phyloP scores from a whole-genome alignment of 352 stramenopile species.

The Discostella stelligera region DNA sequence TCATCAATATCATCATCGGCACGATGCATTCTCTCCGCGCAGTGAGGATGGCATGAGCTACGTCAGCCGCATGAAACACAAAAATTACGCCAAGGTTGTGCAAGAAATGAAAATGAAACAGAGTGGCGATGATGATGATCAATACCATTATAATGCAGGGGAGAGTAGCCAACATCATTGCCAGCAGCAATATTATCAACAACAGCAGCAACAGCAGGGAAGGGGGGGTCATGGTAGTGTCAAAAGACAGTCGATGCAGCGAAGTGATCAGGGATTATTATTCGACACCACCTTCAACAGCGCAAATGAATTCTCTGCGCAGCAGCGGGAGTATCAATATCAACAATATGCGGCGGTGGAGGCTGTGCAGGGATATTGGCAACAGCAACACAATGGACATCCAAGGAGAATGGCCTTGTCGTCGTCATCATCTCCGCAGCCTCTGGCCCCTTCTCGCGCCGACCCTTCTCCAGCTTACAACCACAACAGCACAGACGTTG shows the following conservation, averaged over 20 bases:
- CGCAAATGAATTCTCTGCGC: background rate
- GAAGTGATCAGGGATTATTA: background rate
- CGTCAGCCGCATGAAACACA: slow-evolving; percentile 34
- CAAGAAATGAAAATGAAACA: slow-evolving; percentile 41
- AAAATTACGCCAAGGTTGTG: slow-evolving; percentile 45
- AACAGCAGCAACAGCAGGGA: slow-evolving; percentile 6
- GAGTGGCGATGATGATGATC: background rate
- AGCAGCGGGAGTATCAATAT: background rate
- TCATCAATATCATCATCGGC: background rate
- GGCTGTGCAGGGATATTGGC: background rate
- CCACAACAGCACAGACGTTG: background rate
- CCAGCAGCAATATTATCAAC: slow-evolving; percentile 6
- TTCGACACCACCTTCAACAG: background rate
- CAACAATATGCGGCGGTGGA: slow-evolving; percentile 1
- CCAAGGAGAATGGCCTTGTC: background rate
- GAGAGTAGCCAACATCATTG: background rate
- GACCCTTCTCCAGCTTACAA: background rate
- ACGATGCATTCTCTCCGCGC: slow-evolving; percentile 4
- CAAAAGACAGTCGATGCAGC: background rate
- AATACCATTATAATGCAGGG: background rate
- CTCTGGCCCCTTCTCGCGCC: background rate
- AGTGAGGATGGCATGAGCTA: slow-evolving; percentile 39
- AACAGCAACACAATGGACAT: background rate
- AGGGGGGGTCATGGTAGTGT: background rate
- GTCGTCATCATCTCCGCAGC: background rate